Evolutionary conservation across 2,329 filamentous ascomycete genomes (phyloP).

Genomic region (Coleophoma cylindrospora): DNA sequence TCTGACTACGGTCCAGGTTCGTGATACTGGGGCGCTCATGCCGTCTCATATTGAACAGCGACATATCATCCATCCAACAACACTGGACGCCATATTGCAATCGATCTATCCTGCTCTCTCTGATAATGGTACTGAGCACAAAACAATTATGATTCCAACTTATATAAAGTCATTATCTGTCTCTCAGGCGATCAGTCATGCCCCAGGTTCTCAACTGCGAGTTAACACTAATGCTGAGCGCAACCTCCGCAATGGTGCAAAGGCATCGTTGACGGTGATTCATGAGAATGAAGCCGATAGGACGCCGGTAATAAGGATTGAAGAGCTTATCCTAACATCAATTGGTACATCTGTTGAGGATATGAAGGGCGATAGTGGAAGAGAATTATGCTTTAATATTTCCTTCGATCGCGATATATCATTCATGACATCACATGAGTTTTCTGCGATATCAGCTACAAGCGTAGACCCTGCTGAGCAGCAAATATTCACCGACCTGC

Average conservation of each 20-base stretch:
- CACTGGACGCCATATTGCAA: background rate
- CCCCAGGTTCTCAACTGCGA: background rate
- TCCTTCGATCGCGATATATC: background rate
- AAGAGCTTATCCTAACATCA: background rate
- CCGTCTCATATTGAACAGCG: background rate
- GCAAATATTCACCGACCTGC: background rate
- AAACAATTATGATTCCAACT: background rate
- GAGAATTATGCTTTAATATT: background rate
- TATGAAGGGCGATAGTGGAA: background rate
- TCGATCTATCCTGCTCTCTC: background rate
- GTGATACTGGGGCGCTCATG: background rate
- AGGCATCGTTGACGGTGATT: background rate
- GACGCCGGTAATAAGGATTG: background rate
- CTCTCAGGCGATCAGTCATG: background rate
- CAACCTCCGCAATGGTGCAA: background rate
- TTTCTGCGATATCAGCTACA: background rate
- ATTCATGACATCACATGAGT: background rate
- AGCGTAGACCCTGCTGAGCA: background rate
- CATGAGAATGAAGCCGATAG: background rate
- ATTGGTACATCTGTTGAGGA: background rate
- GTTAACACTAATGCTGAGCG: background rate
- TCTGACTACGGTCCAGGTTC: background rate
- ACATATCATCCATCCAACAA: background rate
- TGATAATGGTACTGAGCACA: background rate
- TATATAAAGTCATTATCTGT: background rate